Conservation (phyloP, 345 rosid species). For the Citropsis articulata region DNA sequence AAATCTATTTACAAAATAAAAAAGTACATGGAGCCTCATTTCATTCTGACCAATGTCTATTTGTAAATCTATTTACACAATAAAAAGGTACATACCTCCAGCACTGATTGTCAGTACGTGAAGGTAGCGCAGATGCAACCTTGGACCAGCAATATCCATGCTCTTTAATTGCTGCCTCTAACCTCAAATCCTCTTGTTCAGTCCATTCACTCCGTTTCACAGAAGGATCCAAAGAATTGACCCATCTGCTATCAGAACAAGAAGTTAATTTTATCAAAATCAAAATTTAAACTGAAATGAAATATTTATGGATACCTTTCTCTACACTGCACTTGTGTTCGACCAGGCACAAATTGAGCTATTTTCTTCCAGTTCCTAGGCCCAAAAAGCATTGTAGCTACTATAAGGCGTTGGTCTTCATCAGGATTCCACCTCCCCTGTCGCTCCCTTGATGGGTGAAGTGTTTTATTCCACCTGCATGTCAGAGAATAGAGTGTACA, state of each 20-base stretch:
- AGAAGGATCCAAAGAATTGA: constrained; percentile 71
- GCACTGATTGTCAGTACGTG: constrained; percentile 88
- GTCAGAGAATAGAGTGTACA: not conserved
- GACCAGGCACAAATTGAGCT: constrained; percentile 80
- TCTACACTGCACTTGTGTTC: constrained; percentile 73
- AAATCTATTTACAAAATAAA: not conserved
- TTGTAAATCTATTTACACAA: not conserved
- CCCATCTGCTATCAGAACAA: constrained; percentile 56
- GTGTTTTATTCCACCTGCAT: constrained; percentile 78
- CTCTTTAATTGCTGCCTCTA: constrained; percentile 60
- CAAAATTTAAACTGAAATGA: constrained; percentile 7
- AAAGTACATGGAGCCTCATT: constrained; percentile 18
- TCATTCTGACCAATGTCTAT: not conserved
- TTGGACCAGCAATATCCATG: constrained; percentile 75
- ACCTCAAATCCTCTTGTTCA: constrained; percentile 65
- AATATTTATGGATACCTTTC: constrained; percentile 50
- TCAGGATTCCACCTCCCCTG: constrained; percentile 63
- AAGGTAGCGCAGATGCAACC: constrained; percentile 54
- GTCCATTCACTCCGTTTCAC: constrained; percentile 64
- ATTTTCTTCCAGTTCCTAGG: constrained; percentile 77
- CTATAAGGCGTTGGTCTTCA: constrained; percentile 70
- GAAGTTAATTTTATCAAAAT: constrained; percentile 7
- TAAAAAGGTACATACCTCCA: constrained; percentile 45
- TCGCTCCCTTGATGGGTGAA: constrained; percentile 51
- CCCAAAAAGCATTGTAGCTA: constrained; percentile 82